A percentile compares a stretch with the other conserved stretches of the same genome.
These are phyloP conservation scores for Suzukiozyma palmioleophila DNA, from an alignment of 1,139 yeast genomes.

Conservation along the genomic window DNA sequence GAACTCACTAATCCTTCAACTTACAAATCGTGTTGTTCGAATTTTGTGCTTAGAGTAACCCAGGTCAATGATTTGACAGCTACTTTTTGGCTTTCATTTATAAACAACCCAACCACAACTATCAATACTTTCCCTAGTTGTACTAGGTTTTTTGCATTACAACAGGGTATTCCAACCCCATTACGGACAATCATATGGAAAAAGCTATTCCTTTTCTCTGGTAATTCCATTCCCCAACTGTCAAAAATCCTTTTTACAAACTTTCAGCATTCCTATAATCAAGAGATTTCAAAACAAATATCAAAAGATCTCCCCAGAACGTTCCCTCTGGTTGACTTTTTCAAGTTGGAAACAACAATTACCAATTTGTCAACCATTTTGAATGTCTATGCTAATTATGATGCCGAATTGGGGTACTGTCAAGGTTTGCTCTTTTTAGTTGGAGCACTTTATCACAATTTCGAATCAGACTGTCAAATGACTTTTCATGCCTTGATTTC, in stretches of 20 bases:
- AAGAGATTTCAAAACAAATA: slow-evolving; percentile 48
- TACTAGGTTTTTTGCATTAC: slow-evolving; percentile 37
- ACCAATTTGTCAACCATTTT: slow-evolving; percentile 51
- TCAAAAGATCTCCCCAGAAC: slow-evolving; percentile 61
- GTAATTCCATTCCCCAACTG: slow-evolving; percentile 31
- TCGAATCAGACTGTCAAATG: slow-evolving; percentile 39
- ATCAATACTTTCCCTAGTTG: slow-evolving; percentile 45
- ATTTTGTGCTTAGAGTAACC: slow-evolving; percentile 3
- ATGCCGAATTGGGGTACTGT: slow-evolving; percentile 67
- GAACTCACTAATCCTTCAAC: slow-evolving; percentile 9
- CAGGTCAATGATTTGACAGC: slow-evolving; percentile 23
- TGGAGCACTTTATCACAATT: slow-evolving; percentile 56
- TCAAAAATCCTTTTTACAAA: slow-evolving; percentile 32
- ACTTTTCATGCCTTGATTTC: slow-evolving; percentile 55
- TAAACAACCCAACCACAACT: slow-evolving; percentile 43
- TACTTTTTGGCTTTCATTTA: slow-evolving; percentile 43
- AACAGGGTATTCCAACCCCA: slow-evolving; percentile 40
- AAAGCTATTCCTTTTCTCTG: slow-evolving; percentile 29
- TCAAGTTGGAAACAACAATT: slow-evolving; percentile 42
- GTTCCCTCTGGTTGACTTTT: slow-evolving; percentile 54
- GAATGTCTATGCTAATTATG: slow-evolving; percentile 65
- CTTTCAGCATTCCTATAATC: slow-evolving; percentile 42
- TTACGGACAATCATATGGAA: slow-evolving; percentile 36
- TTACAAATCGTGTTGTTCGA: slow-evolving; percentile 11
- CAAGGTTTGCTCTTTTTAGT: slow-evolving; percentile 67